Base-by-base conservation (phyloP, 768 basidiomycete genomes). In the Leccinellum rugosiceps region DNA sequence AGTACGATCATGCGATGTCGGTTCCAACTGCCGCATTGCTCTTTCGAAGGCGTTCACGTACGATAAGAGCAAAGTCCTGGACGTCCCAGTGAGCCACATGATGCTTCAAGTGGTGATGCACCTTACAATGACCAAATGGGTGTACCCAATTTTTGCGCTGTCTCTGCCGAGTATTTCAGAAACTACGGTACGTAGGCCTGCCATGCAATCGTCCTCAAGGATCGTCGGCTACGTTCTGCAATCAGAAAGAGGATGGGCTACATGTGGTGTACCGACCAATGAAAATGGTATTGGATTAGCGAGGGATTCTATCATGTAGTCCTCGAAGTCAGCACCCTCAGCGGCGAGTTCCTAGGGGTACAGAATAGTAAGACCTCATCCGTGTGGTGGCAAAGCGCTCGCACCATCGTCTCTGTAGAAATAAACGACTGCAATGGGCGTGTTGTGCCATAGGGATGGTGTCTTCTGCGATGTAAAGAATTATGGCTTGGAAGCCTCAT, bases 401-500 rank as follows among this genome's bases (percentile, higher is more conserved):
- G 34, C n/a, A 68, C 64, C 64, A 44, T 56, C 52, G 46, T 48
- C 19, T 58, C 45, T 45, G 19, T 38, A 25, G 30, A 30, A 50
- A 21, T 30, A 8, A 25, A 44, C 21, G 32, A 46, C 26, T 49
- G 23, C 32, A 21, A 57, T 2, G 57, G 1, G 45, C 46, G 53
- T n/a, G 56, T 31, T 21, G 50, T 51, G 19, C 47, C n/a, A 51
- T 68, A 68, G 54, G 67, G 67, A 47, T 56, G 67, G 34, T 67
- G 63, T 50, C 68, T 65, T 48, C 47, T 47, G 31, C 50, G 38
- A 47, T 48, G 60, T 34, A 67, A 55, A 25, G 61, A 55, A 35
- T 59, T 57, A 34, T 67, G 58, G 58, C 58, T 67, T 41, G 68
- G 65, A 25, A 69, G 59, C 56, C 59, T 68, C 60, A 61, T 56